Evolutionary conservation across 495 filamentous ascomycete species (phyloP), one percentile per base, ranked within the genome.

Genomic region (Podospora bellae-mahoneyi): DNA sequence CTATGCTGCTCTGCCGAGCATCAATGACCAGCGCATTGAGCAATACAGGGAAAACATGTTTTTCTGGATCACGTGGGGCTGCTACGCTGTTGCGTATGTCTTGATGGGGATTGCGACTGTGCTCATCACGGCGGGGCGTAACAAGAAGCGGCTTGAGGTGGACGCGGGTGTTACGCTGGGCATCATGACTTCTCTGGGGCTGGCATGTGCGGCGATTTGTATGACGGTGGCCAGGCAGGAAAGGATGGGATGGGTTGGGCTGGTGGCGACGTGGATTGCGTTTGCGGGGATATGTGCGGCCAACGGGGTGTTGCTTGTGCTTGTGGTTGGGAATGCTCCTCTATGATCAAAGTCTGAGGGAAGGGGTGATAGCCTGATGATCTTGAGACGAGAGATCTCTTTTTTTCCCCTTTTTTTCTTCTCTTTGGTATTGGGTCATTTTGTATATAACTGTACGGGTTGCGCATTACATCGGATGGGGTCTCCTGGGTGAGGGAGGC

Each of bases 141-240:
- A 83, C 65, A 84, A 82, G 72, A 77, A 84, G 64, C 76, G 79
- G 1, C 73, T 84, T 57, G 83, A 87, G 69, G 88, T 90, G 4
- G 87, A 90, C 66, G 82, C 81, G 2, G 89, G 86, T 23, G 86
- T 87, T 32, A 80, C 87, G 7, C 74, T 87, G 20, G 87, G 86
- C 10, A 85, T 88, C n/a, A 77, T 84, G 23, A 74, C 81, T 0
- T 84, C 83, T 63, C 71, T 89, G 27, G 77, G 85, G 64, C 83
- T 86, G 71, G 86, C 84, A 10, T 82, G 83, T 48, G 77, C 82
- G 18, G 88, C 80, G 6, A 72, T 88, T 13, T 84, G 83, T 5
- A 77, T 81, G 67, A 79, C 85, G 75, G 28, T 85, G 20, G 79
- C 82, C 62, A 77, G 82, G 30, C 74, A 77, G 57, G 79, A 79